Conservation (phyloP, 1,284 basidiomycete genomes). For the Cryptococcus hybrid region DNA sequence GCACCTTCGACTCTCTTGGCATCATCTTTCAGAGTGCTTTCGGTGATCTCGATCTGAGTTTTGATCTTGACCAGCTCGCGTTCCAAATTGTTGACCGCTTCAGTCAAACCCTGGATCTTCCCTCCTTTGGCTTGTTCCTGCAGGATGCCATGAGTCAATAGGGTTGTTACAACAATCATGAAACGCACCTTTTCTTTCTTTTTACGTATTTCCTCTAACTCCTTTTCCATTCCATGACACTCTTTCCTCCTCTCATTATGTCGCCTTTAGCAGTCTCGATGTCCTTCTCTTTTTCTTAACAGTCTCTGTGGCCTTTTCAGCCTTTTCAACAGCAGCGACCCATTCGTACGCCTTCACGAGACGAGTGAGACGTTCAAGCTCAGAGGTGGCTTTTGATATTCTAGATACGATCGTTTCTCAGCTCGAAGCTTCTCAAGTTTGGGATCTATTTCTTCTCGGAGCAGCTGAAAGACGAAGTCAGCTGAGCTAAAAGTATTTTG, state of each 20-base stretch:
- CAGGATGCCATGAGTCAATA: neutral
- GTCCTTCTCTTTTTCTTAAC: slow-evolving; percentile 43
- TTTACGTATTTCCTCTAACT: slow-evolving; percentile 65
- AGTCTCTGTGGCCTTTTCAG: slow-evolving; percentile 47
- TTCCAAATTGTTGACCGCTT: slow-evolving; percentile 72
- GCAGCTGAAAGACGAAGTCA: slow-evolving; percentile 49
- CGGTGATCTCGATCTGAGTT: slow-evolving; percentile 84
- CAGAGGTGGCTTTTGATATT: slow-evolving; percentile 83
- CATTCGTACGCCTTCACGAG: slow-evolving; percentile 89
- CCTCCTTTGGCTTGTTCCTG: slow-evolving; percentile 67
- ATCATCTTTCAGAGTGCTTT: slow-evolving; percentile 76
- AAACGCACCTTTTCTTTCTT: slow-evolving; percentile 55
- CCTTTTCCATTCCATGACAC: slow-evolving; percentile 56
- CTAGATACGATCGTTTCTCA: slow-evolving; percentile 87
- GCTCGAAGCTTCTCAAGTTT: slow-evolving; percentile 87
- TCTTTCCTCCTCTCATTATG: slow-evolving; percentile 53
- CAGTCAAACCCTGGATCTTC: slow-evolving; percentile 73
- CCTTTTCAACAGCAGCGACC: slow-evolving; percentile 65
- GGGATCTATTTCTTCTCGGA: slow-evolving; percentile 89
- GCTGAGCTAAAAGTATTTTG: neutral
- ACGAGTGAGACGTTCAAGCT: slow-evolving; percentile 85
- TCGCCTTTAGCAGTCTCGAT: slow-evolving; percentile 45
- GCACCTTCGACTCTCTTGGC: slow-evolving; percentile 61
- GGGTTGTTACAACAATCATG: neutral
- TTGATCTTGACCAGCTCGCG: slow-evolving; percentile 83